Evolutionary conservation across 495 filamentous ascomycete species (phyloP).

Genomic region (Daldinia concentrica): DNA sequence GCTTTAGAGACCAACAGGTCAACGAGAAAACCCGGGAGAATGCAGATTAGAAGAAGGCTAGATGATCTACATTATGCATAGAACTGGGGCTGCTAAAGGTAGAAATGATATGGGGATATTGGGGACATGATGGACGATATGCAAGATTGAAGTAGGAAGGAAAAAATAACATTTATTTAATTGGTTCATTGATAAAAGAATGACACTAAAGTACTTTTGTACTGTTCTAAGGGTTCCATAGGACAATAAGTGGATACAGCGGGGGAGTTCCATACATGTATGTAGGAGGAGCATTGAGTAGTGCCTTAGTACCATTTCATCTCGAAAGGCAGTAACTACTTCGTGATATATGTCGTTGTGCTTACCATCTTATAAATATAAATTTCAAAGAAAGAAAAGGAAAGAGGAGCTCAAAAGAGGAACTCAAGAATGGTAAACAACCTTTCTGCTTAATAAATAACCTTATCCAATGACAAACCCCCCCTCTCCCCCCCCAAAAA

Average conservation of each 20-base stretch:
- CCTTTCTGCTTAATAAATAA: neutral
- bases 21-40: conserved; percentile 7
- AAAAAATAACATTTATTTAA: conserved; percentile 18
- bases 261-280: conserved; percentile 9
- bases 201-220: conserved; percentile 3
- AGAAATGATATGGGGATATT: conserved; percentile 5
- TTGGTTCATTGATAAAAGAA: conserved; percentile 19
- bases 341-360: no score
- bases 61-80: conserved; percentile 26
- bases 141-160: conserved; percentile 22
- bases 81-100: neutral
- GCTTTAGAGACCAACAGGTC: neutral
- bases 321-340: neutral
- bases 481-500: no score
- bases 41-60: conserved; percentile 11
- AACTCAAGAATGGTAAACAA: neutral
- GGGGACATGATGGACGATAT: conserved; percentile 8
- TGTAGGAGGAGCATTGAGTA: neutral
- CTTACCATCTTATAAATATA: neutral
- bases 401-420: neutral
- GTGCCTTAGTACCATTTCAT: no score
- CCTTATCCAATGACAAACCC: neutral
- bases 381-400: neutral
- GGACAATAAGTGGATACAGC: conserved; percentile 7
- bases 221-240: conserved; percentile 8